Percentiles rank a stretch among this genome's conserved stretches.
Evolutionary conservation across 2,329 filamentous ascomycete genomes (phyloP).

Genomic region (Nemania sp.): DNA sequence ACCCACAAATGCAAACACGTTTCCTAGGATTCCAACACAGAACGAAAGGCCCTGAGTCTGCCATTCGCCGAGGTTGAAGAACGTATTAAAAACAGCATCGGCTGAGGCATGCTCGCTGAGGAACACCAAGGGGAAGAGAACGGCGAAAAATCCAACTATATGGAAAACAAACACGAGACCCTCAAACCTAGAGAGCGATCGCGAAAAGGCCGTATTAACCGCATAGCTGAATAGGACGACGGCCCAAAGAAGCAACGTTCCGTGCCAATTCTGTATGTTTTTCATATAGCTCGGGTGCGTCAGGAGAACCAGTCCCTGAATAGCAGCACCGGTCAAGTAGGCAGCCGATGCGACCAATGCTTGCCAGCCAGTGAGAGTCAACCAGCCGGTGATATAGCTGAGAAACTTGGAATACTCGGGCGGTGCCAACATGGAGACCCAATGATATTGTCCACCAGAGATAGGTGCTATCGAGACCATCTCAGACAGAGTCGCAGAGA

Average conservation of each 20-base stretch:
- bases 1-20: slow-evolving; percentile 40
- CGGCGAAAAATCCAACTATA: slow-evolving; percentile 38
- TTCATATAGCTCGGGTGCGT: slow-evolving; percentile 21
- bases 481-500: slow-evolving; percentile 50
- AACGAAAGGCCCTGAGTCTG: slow-evolving; percentile 44
- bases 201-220: slow-evolving; percentile 39
- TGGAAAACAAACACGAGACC: slow-evolving; percentile 46
- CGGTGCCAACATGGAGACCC: slow-evolving; percentile 33
- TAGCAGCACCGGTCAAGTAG: slow-evolving; percentile 24
- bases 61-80: slow-evolving; percentile 54
- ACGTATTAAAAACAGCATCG: slow-evolving; percentile 50
- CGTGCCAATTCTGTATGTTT: slow-evolving; percentile 24
- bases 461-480: slow-evolving; percentile 46
- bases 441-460: slow-evolving; percentile 31
- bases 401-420: slow-evolving; percentile 12
- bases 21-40: slow-evolving; percentile 23
- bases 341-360: slow-evolving; percentile 13
- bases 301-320: slow-evolving; percentile 27
- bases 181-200: slow-evolving; percentile 43
- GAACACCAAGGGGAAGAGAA: slow-evolving; percentile 38
- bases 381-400: slow-evolving; percentile 30
- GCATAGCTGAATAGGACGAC: slow-evolving; percentile 46
- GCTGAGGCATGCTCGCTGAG: slow-evolving; percentile 38
- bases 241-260: slow-evolving; percentile 36
- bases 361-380: slow-evolving; percentile 28